phyloP scores from a whole-genome alignment of 305 asterid species.

The Solanum hybrid region DNA sequence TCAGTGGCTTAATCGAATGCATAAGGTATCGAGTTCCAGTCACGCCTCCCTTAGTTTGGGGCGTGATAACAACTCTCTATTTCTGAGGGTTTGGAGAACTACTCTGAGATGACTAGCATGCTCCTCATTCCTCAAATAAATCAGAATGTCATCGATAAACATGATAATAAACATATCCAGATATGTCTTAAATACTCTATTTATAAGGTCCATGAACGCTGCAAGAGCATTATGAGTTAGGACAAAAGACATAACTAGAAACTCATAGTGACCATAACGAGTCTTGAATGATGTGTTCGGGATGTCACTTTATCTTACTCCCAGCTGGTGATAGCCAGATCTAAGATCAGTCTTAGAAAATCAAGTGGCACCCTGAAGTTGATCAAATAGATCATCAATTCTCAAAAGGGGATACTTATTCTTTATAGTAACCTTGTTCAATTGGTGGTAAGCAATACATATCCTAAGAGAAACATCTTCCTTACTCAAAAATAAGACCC shows the following conservation, averaged over 20 bases:
- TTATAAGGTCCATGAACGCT: neutral
- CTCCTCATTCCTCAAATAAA: neutral
- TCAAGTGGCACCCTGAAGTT: neutral
- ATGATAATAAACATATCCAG: neutral
- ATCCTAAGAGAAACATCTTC: neutral
- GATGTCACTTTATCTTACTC: neutral
- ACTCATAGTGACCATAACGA: neutral
- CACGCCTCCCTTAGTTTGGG: neutral
- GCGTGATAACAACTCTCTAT: neutral
- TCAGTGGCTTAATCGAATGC: neutral
- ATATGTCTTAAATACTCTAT: neutral
- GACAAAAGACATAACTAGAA: neutral
- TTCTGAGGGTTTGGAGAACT: neutral
- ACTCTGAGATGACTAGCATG: neutral
- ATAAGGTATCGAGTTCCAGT: neutral
- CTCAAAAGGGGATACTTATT: neutral
- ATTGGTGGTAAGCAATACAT: neutral
- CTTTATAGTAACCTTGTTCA: neutral
- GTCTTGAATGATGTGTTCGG: neutral
- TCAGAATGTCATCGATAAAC: neutral
- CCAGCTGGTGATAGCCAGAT: neutral
- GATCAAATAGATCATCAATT: neutral
- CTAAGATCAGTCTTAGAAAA: neutral
- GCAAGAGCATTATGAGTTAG: neutral
- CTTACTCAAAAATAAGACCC: neutral